A percentile compares a stretch with the other conserved stretches of the same genome.
These are phyloP conservation scores for Allantophomopsis cytisporea DNA, from an alignment of 2,329 filamentous ascomycete species.

Conservation along the genomic window DNA sequence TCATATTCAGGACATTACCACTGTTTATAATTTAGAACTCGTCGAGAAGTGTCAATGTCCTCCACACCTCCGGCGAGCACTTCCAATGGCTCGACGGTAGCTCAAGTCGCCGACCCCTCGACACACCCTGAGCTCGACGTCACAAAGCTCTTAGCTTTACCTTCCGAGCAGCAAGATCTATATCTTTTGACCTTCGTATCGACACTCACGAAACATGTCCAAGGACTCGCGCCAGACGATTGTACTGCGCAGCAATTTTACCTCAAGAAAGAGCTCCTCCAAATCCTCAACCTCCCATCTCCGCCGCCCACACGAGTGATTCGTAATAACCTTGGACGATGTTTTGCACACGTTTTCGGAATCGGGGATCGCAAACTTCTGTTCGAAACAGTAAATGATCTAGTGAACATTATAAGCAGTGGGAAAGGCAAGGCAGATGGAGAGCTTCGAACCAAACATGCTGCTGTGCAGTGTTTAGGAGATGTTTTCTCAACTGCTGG, in stretches of 20 bases:
- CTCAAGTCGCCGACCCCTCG: constrained; percentile 22
- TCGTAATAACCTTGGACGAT: constrained; percentile 76
- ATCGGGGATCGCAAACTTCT: constrained; percentile 83
- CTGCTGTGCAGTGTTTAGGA: constrained; percentile 74
- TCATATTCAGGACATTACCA: no score
- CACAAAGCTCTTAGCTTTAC: constrained; percentile 75
- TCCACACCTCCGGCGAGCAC: constrained; percentile 13
- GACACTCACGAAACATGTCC: constrained; percentile 68
- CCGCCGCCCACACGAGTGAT: constrained; percentile 80
- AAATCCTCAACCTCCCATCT: constrained; percentile 71
- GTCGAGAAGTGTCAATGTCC: constrained; percentile 14
- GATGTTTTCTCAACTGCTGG: constrained; percentile 86
- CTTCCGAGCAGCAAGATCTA: constrained; percentile 89
- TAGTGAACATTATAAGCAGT: constrained; percentile 57
- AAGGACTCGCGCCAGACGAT: constrained; percentile 59
- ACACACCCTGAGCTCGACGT: constrained; percentile 73
- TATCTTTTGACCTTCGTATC: constrained; percentile 85
- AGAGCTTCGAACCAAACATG: constrained; percentile 71
- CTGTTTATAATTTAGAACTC: no score
- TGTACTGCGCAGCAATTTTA: constrained; percentile 82
- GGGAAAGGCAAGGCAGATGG: constrained; percentile 65
- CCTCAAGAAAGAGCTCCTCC: constrained; percentile 87
- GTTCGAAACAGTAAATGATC: constrained; percentile 88
- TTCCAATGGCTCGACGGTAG: constrained; percentile 18
- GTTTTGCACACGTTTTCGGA: constrained; percentile 69